These are phyloP conservation scores for Brassica hybrid DNA, from an alignment of 441 rosid species.

Conservation along the genomic window DNA sequence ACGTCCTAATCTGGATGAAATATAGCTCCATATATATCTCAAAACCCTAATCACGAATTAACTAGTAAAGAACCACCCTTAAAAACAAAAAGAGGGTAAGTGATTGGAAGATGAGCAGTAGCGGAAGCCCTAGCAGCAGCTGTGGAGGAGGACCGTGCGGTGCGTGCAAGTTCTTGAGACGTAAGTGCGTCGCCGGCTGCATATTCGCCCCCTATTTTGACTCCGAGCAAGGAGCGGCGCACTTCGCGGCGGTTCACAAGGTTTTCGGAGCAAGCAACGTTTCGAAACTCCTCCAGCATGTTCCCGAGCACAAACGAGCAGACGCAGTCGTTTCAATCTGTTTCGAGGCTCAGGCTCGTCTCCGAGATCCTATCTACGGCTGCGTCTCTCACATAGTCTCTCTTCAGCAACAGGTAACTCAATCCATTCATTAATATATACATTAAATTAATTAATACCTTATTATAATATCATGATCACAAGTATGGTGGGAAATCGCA, in stretches of 20 bases:
- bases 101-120: slow-evolving; percentile 35
- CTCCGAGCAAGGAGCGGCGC: slow-evolving; percentile 91
- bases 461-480: slow-evolving; percentile 3
- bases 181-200: slow-evolving; percentile 87
- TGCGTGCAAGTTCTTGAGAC: slow-evolving; percentile 89
- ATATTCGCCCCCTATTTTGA: slow-evolving; percentile 90
- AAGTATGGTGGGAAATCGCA: slow-evolving; percentile 22
- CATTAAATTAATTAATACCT: background rate
- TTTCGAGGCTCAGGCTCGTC: slow-evolving; percentile 90
- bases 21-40: background rate
- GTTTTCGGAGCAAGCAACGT: slow-evolving; percentile 96
- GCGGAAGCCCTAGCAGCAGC: slow-evolving; percentile 51
- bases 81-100: background rate
- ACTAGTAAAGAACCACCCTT: background rate
- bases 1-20: slow-evolving; percentile 11
- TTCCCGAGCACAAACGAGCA: slow-evolving; percentile 69
- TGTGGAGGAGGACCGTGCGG: slow-evolving; percentile 79
- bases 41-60: slow-evolving; percentile 33
- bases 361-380: slow-evolving; percentile 90
- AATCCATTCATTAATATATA: background rate
- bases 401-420: slow-evolving; percentile 89
- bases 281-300: slow-evolving; percentile 74
- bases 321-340: slow-evolving; percentile 91
- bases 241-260: slow-evolving; percentile 94
- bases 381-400: slow-evolving; percentile 89